Conservation (phyloP, 2,329 filamentous ascomycete genomes). For the Coniochaeta pulveracea region DNA sequence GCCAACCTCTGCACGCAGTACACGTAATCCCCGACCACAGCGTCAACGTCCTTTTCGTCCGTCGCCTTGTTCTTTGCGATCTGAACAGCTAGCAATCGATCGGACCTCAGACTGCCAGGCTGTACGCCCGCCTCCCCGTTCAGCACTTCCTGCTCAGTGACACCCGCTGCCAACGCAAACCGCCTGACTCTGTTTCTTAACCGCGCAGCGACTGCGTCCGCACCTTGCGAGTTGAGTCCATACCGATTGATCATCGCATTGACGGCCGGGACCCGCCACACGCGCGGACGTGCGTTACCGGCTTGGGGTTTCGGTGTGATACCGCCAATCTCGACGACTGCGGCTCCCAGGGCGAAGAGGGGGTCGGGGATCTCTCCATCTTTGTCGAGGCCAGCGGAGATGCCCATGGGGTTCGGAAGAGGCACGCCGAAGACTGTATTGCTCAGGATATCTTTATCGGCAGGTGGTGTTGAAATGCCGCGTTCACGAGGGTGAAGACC, state of each 20-base stretch:
- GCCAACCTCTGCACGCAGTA: constrained; percentile 76
- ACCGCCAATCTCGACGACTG: constrained; percentile 85
- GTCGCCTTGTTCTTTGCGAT: constrained; percentile 96
- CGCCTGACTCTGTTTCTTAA: constrained; percentile 67
- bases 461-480: constrained; percentile 24
- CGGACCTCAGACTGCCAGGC: constrained; percentile 66
- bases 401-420: constrained; percentile 79
- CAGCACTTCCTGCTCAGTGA: constrained; percentile 63
- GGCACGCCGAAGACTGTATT: constrained; percentile 61
- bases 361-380: constrained; percentile 78
- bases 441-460: constrained; percentile 24
- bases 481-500: constrained; percentile 77
- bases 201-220: constrained; percentile 72
- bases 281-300: constrained; percentile 78
- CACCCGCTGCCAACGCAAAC: constrained; percentile 61
- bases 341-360: constrained; percentile 74
- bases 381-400: constrained; percentile 94
- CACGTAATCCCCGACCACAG: constrained; percentile 74
- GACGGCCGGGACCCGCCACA: constrained; percentile 75
- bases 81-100: constrained; percentile 77
- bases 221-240: constrained; percentile 84
- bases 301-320: constrained; percentile 78
- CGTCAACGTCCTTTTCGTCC: constrained; percentile 71
- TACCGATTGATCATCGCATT: constrained; percentile 92
- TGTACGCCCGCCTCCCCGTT: constrained; percentile 40